Evolutionary conservation across 2,329 filamentous ascomycete species (phyloP).

Genomic region (Stylonectria norvegica): DNA sequence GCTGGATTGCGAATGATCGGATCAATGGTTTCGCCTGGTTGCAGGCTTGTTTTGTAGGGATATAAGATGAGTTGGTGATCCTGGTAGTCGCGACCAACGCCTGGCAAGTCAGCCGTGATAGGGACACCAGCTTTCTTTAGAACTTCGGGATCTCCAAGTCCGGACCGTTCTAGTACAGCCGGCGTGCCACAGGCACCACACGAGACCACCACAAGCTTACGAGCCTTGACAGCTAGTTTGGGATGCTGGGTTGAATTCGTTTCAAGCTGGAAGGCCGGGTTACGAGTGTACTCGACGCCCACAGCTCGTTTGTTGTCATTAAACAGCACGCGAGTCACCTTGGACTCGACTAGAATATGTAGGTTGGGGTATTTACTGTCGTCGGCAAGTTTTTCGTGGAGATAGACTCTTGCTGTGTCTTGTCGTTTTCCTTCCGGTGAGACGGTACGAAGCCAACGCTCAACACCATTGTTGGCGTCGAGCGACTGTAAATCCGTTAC

Average conservation of each 20-base stretch:
- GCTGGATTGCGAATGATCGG: slow-evolving; percentile 47
- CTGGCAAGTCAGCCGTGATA: slow-evolving; percentile 44
- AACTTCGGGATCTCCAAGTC: slow-evolving; percentile 51
- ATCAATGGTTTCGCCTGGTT: slow-evolving; percentile 43
- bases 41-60: slow-evolving; percentile 41
- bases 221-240: slow-evolving; percentile 23
- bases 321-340: slow-evolving; percentile 54
- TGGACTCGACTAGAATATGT: slow-evolving; percentile 55
- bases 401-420: slow-evolving; percentile 53
- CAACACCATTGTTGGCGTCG: slow-evolving; percentile 33
- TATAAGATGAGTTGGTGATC: slow-evolving; percentile 55
- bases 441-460: slow-evolving; percentile 40
- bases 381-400: slow-evolving; percentile 30
- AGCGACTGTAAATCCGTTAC: slow-evolving; percentile 53
- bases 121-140: slow-evolving; percentile 47
- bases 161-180: slow-evolving; percentile 58
- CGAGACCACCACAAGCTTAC: slow-evolving; percentile 31
- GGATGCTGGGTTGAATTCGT: slow-evolving; percentile 8
- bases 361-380: slow-evolving; percentile 49
- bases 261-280: slow-evolving; percentile 21
- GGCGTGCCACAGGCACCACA: slow-evolving; percentile 53
- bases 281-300: slow-evolving; percentile 57
- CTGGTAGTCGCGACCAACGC: slow-evolving; percentile 53
- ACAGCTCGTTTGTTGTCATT: slow-evolving; percentile 48
- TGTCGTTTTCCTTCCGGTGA: slow-evolving; percentile 50